Evolutionary conservation across 768 basidiomycete genomes (phyloP), one percentile per base, ranked within the genome.

Genomic region (Kwoniella shandongensis): DNA sequence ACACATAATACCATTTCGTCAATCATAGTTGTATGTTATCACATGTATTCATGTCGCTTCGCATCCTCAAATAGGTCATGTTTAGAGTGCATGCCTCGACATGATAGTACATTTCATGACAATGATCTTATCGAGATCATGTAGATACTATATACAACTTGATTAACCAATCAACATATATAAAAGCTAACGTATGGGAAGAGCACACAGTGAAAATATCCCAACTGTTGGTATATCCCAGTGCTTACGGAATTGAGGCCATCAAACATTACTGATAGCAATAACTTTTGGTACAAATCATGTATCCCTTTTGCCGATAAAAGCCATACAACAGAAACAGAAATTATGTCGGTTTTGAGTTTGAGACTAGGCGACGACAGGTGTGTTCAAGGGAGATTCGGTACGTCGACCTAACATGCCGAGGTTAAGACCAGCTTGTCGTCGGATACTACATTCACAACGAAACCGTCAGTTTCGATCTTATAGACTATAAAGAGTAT

Each of bases 401-500:
- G 51, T 59, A 20, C 57, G 35, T 47, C 57, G 41, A 23, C 62
- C 59, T n/a, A 70, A 58, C 65, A 70, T 66, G n/a, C 58, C 63
- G 17, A 70, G 50, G 15, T 54, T 54, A 36, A 57, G 49, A 6
- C 63, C 69, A 15, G 69, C 69, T 51, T 67, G 50, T 45, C 52
- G 50, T 27, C 66, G 55, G 20, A 62, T 39, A 13, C 66, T 67
- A 45, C 26, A 17, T 38, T n/a, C n/a, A n/a, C n/a, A n/a, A n/a
- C n/a, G n/a, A n/a, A n/a, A n/a, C n/a, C n/a, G n/a, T n/a, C n/a
- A n/a, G n/a, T n/a, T n/a, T n/a, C n/a, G n/a, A n/a, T n/a, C n/a
- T n/a, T n/a, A n/a, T n/a, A n/a, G n/a, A n/a, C n/a, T n/a, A n/a
- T n/a, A n/a, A n/a, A n/a, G n/a, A n/a, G n/a, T n/a, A n/a, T n/a